Evolutionary conservation across 805 yeast species (phyloP).

Genomic region (Peterozyma xylosa): DNA sequence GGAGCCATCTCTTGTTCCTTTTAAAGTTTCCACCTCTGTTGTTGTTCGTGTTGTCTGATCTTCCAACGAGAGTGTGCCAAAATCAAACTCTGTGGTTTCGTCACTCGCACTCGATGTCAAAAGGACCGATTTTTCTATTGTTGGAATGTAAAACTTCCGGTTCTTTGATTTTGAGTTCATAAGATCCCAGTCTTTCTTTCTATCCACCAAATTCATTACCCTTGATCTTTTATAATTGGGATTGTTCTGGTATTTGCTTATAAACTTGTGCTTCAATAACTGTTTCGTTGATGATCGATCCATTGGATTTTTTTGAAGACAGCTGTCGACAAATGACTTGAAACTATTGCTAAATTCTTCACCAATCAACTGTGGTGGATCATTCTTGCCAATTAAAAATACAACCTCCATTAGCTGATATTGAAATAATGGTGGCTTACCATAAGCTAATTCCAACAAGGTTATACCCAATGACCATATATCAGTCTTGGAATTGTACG

Average conservation of each 20-base stretch:
- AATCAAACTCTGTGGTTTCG: constrained; percentile 9
- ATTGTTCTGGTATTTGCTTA: constrained; percentile 13
- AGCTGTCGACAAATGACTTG: constrained; percentile 59
- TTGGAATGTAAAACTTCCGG: constrained; percentile 25
- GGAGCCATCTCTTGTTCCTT: constrained; percentile 9
- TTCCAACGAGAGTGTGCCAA: constrained; percentile 2
- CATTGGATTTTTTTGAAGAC: constrained; percentile 65
- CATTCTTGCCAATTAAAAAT: constrained; percentile 39
- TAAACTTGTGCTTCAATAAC: constrained; percentile 58
- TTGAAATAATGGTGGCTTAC: constrained; percentile 62
- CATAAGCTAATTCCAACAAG: constrained; percentile 62
- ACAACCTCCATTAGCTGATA: constrained; percentile 50
- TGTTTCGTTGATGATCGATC: constrained; percentile 58
- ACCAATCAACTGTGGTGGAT: constrained; percentile 36
- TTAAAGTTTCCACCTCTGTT: constrained; percentile 7
- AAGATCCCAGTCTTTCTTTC: constrained; percentile 33
- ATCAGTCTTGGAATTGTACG: constrained; percentile 65
- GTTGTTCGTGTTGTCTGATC: constrained; percentile 1
- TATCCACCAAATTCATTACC: constrained; percentile 30
- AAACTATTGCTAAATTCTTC: constrained; percentile 31
- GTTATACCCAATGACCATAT: constrained; percentile 80
- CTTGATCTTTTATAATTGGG: constrained; percentile 24
- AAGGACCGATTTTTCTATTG: constrained; percentile 11
- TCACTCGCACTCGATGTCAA: neutral
- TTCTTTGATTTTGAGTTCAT: constrained; percentile 18